Conservation (phyloP, 208 protist genomes). For the Leishmania braziliensis region DNA sequence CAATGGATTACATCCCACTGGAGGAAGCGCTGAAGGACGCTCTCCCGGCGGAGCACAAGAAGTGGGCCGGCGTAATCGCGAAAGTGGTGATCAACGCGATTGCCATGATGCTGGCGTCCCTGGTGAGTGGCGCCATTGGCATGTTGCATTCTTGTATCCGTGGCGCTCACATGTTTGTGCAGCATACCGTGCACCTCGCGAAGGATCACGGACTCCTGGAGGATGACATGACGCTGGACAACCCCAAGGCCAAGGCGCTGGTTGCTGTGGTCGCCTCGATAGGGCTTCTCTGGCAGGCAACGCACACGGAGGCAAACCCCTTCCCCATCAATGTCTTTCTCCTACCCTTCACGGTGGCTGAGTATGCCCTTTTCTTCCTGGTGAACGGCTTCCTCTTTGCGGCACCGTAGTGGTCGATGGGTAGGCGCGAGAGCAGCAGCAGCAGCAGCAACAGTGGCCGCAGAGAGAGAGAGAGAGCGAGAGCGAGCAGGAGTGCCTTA, state of each 20-base stretch:
- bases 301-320: conserved; percentile 46
- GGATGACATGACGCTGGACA: conserved; percentile 44
- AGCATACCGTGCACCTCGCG: conserved; percentile 38
- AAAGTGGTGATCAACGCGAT: conserved; percentile 31
- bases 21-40: conserved; percentile 45
- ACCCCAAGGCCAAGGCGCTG: conserved; percentile 41
- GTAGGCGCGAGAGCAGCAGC: background rate
- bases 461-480: background rate
- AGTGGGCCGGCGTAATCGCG: conserved; percentile 49
- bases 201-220: conserved; percentile 45
- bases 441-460: background rate
- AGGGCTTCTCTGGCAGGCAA: conserved; percentile 79
- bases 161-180: conserved; percentile 61
- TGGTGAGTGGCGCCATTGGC: conserved; percentile 42
- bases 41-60: conserved; percentile 56
- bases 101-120: conserved; percentile 40
- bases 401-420: conserved; percentile 6
- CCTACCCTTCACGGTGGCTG: conserved; percentile 58
- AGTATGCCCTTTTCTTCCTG: conserved; percentile 45
- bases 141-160: conserved; percentile 66
- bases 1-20: conserved; percentile 45
- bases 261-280: conserved; percentile 50
- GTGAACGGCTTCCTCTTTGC: conserved; percentile 40
- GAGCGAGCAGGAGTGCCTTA: background rate
- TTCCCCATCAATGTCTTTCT: conserved; percentile 85